Conservation (phyloP, 106 monocot genomes). For the Amphibolis antarctica region DNA sequence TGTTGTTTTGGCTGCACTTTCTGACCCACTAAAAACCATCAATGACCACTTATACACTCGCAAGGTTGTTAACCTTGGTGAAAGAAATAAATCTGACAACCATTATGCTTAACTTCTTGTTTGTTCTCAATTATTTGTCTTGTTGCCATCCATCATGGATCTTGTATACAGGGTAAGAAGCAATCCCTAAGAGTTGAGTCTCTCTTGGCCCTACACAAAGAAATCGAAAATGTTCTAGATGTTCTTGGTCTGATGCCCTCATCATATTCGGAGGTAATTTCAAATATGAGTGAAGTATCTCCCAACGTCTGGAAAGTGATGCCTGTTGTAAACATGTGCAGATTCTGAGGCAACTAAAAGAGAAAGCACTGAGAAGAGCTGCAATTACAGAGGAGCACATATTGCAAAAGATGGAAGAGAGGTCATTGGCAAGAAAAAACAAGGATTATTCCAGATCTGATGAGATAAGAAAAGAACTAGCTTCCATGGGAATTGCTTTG, state of each 20-base stretch:
- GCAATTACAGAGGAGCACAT: conserved; percentile 57
- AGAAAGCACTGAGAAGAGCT: conserved; percentile 66
- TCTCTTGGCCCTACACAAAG: conserved; percentile 38
- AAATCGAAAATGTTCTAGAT: conserved; percentile 37
- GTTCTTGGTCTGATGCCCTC: conserved; percentile 64
- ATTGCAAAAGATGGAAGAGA: conserved; percentile 61
- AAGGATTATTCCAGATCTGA: conserved; percentile 71
- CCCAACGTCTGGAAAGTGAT: no score
- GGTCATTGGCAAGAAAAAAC: conserved; percentile 46
- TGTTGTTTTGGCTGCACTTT: conserved; percentile 67
- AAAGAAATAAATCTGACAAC: neutral
- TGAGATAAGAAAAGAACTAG: conserved; percentile 70
- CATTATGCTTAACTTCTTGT: neutral
- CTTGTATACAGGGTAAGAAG: conserved; percentile 55
- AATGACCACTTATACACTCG: conserved; percentile 88
- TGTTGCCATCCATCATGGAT: neutral
- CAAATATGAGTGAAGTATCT: no score
- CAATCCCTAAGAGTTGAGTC: conserved; percentile 57
- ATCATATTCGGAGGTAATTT: conserved; percentile 50
- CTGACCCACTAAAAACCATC: conserved; percentile 79
- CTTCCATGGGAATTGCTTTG: conserved; percentile 53
- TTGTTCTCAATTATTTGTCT: conserved; percentile 1
- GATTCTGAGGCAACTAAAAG: conserved; percentile 57
- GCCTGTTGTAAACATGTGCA: conserved; percentile 12
- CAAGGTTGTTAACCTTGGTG: conserved; percentile 31